A percentile compares a stretch with the other conserved stretches of the same genome.
Evolutionary conservation across 306 rosid genomes (phyloP).

Genomic region (Castanea sativa): DNA sequence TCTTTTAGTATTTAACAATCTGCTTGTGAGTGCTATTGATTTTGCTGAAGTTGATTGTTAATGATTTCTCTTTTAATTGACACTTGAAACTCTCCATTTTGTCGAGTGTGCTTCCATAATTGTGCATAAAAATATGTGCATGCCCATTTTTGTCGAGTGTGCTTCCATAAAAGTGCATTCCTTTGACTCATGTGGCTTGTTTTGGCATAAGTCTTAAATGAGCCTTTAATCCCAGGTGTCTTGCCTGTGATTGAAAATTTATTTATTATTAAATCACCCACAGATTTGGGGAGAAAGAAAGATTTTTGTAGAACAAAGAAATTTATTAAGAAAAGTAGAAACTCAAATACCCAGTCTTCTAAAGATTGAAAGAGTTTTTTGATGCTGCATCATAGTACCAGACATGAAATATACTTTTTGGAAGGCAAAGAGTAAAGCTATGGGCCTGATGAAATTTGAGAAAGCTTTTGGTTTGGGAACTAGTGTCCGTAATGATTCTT

Average conservation of each 20-base stretch:
- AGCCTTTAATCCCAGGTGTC: background rate
- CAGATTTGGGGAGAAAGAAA: background rate
- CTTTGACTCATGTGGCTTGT: slow-evolving; percentile 2
- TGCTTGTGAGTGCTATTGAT: background rate
- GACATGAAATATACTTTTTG: background rate
- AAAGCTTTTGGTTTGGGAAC: background rate
- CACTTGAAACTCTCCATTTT: background rate
- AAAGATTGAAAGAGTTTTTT: background rate
- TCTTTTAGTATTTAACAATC: background rate
- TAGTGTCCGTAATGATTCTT: background rate
- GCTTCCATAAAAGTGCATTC: background rate
- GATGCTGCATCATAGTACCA: background rate
- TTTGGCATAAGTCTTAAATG: background rate
- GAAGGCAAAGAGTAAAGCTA: background rate
- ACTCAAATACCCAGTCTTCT: no score
- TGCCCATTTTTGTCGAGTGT: background rate
- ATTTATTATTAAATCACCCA: background rate
- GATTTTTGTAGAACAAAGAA: no score
- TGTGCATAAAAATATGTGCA: background rate
- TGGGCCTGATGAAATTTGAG: background rate
- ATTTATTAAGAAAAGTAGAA: no score
- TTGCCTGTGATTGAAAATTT: background rate
- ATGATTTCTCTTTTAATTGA: no score
- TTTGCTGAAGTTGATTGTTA: background rate
- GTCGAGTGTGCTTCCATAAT: background rate